Conservation (phyloP, 257 asterid species). For the Mentha longifolia region DNA sequence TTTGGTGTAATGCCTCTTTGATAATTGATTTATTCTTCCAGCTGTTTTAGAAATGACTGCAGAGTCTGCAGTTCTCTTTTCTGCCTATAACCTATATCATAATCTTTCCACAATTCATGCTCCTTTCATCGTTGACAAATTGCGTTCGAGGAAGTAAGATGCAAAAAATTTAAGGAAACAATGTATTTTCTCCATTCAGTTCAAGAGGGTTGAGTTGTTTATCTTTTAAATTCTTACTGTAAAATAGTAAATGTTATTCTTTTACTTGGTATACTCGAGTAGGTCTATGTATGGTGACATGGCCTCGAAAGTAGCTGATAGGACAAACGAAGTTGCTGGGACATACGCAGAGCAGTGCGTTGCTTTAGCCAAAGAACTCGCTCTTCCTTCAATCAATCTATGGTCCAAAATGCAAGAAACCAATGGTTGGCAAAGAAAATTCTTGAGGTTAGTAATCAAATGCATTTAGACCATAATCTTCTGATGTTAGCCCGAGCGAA, state of each 20-base stretch:
- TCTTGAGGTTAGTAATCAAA: slow-evolving; percentile 39
- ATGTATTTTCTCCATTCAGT: slow-evolving; percentile 13
- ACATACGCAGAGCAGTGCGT: slow-evolving; percentile 72
- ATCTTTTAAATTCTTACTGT: neutral
- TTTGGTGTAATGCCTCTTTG: neutral
- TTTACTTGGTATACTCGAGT: slow-evolving; percentile 27
- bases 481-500: neutral
- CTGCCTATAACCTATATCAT: neutral
- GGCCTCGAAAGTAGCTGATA: slow-evolving; percentile 71
- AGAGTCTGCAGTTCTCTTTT: slow-evolving; percentile 4
- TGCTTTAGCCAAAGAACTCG: slow-evolving; percentile 70
- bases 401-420: slow-evolving; percentile 97
- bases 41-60: neutral
- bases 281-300: slow-evolving; percentile 75
- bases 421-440: slow-evolving; percentile 70
- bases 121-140: neutral
- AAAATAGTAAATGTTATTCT: neutral
- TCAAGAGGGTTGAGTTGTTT: neutral
- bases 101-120: neutral
- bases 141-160: neutral
- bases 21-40: neutral
- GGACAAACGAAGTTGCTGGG: slow-evolving; percentile 72
- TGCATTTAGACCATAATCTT: too few relatives aligned
- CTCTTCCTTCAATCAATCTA: slow-evolving; percentile 71
- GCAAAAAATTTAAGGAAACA: neutral